Evolutionary conservation across 306 rosid genomes (phyloP), one percentile per base, ranked within the genome.

Genomic region (Lagenaria siceraria): DNA sequence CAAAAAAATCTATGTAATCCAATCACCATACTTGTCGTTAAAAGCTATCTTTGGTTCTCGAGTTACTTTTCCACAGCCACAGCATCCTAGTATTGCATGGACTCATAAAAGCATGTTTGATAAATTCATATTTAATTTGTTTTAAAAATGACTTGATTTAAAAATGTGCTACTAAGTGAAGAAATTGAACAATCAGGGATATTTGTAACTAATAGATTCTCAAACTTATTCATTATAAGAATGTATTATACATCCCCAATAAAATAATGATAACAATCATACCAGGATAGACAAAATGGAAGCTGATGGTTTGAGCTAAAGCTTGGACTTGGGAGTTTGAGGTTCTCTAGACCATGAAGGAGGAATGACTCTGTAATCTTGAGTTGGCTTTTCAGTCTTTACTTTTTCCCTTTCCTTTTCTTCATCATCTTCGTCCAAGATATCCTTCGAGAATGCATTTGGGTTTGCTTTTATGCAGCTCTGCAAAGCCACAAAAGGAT

Each of bases 391-490:
- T 22, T 70, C 76, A 24, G 36, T 38, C 53, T 70, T 70, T 31
- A 13, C 38, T 1, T 22, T 69, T 69, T 69, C 83, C 76, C 78
- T 86, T 33, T 42, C 77, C 80, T 83, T 88, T 74, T 82, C 78
- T 70, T 82, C 68, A 49, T 79, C 87, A 72, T 81, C 91, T 78
- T 77, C 90, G 0, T 82, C 91, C 59, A 87, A 79, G 77, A 84
- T 21, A 66, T 87, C 91, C 77, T 87, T 83, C 15, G 97, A 88
- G 81, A 94, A 94, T 11, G 95, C 93, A 81, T 87, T 48, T 48
- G 97, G 98, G 79, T 95, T 84, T 77, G 90, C 91, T 86, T 90
- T 95, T 82, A 95, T 92, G 86, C 97, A 95, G 72, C 85, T 89
- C 88, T 95, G 97, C 84, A 95, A 83, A 61, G 89, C 88, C 70